Evolutionary conservation across 352 stramenopile species (phyloP), one percentile per base, ranked within the genome.

Genomic region (Phytophthora macrochlamydospora): DNA sequence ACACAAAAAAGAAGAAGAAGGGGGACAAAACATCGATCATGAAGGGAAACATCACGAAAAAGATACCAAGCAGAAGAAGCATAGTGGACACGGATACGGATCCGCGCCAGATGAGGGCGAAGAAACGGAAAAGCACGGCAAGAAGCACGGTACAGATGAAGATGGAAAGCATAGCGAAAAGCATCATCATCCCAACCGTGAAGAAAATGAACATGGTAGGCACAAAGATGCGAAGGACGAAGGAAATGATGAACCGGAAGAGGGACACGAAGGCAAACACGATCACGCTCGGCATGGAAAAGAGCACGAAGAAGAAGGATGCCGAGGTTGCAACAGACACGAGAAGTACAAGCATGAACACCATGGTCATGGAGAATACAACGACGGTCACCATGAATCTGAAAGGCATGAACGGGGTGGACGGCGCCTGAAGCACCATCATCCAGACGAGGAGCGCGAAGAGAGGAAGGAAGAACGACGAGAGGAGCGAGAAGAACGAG

Each of bases 341-440:
- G 13, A 46, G 33, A 44, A 56, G 7, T 28, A 62, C 35, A 37
- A 14, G 50, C n/a, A 24, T n/a, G 59, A 63, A 8, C 46, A 62
- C 12, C 48, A 53, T 35, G 11, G n/a, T 7, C 40, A n/a, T 14
- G 40, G 40, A 31, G 44, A 60, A 6, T 3, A 59, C 29, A 42
- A 66, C 8, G 56, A 45, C 29, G 37, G 38, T 13, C 30, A 6
- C 8, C 52, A 55, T 24, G 56, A 59, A 9, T 52, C 18, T 46
- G 40, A 46, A n/a, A 13, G 40, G 40, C 40, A 46, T 18, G 9
- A 35, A n/a, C 38, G 35, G n/a, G 33, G 62, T 43, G 33, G 59
- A 38, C 65, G 62, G 24, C 68, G 69, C 13, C 54, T 12, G 24
- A 62, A 72, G 9, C 52, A 24, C 18, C 43, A 29, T n/a, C 43